Evolutionary conservation across 2,329 filamentous ascomycete species (phyloP), one percentile per base, ranked within the genome.

Genomic region (Nemania sp.): DNA sequence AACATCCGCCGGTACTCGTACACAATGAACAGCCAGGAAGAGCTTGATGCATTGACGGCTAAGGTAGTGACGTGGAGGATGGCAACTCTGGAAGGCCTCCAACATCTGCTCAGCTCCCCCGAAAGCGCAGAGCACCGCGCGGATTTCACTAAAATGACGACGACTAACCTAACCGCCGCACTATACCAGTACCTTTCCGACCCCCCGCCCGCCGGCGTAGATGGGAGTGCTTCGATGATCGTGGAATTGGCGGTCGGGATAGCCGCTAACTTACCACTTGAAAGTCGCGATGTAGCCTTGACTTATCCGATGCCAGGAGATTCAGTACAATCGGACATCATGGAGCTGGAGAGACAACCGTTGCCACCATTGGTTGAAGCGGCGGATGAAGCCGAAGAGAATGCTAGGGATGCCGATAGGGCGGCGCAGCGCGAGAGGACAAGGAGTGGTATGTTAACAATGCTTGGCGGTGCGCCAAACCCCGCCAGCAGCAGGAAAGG

Each of bases 41-140:
- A 97, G 68, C 90, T 88, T 63, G 91, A 97, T 48, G 91, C 92
- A 1, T 80, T 96, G 51, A 89, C 89, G 19, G 84, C 86, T 40
- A 96, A 96, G 73, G 84, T 97, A 39, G 86, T 96, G 56, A 90
- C 88, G 68, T 99, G 94, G 94, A 86, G 94, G 55, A 85, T 97
- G 73, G 86, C 93, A 3, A 99, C 94, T 2, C 78, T 97, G 14
- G 94, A 99, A 66, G 94, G 93, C n/a, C 78, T 99, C 15, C 81
- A 86, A 59, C 84, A 88, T 47, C 72, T 82, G 30, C 79, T 97
- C 15, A 80, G 81, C 52, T 84, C 86, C 3, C 76, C 83, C 0
- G 80, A 86, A 49, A 86, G 85, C 39, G 78, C 79, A 11, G 82
- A 88, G 9, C 81, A 91, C 71, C 85, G 86, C 24, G 73, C 80